Evolutionary conservation across 2,329 filamentous ascomycete genomes (phyloP), one percentile per base, ranked within the genome.

Genomic region (Fusarium dimerum): DNA sequence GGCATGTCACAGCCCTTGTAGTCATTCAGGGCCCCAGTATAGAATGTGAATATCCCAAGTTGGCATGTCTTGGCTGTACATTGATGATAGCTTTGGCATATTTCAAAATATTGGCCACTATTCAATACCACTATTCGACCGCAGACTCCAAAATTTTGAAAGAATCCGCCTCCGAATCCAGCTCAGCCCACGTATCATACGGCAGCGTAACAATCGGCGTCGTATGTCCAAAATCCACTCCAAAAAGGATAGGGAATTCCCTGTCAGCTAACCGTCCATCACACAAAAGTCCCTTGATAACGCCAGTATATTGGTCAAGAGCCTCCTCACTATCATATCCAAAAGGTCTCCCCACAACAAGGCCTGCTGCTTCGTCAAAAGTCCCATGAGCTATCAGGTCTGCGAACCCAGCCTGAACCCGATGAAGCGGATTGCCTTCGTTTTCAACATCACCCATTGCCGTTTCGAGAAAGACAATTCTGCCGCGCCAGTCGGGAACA

Each of bases 171-270:
- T 69, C 71, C 0, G 71, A 73, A 54, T 77, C 74, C 39, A 77
- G 46, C 30, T 62, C 55, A 15, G 65, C 73, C 54, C 75, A 40
- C 1, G 68, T 66, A 59, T 73, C 73, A 40, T 63, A 69, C 0
- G 73, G 74, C 26, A 78, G 51, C 0, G 76, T 78, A 6, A 77
- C 63, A 58, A 76, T 67, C 0, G 76, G 74, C 9, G 62, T 64
- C 0, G 74, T 76, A 55, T 78, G 74, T 1, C 76, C 75, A 42
- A 78, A 62, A 41, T 78, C 76, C 0, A 77, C 70, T 20, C 70
- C 68, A 9, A 73, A 71, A 47, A 78, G 32, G 10, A 78, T 73
- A 0, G 75, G 75, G 47, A 76, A 76, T 43, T 57, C 61, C 15
- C 53, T 65, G 2, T 61, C 57, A 0, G 63, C 71, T 40, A 71